Base-by-base conservation (phyloP, 2,329 filamentous ascomycete species). In the Fusarium fujikuroi region DNA sequence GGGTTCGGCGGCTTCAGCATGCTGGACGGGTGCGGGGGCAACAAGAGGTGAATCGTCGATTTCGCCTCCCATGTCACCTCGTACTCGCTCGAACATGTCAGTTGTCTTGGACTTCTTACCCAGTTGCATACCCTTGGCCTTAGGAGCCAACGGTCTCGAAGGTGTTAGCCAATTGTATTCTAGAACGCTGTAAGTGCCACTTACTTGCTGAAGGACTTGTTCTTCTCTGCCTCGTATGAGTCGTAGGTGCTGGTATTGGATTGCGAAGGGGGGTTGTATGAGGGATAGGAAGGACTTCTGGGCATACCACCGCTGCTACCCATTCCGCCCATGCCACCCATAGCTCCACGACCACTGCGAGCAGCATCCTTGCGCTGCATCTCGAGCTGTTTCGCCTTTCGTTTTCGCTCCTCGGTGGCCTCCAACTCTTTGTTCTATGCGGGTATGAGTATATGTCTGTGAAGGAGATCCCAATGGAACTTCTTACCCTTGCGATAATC, bases 81-180 rank as follows among this genome's bases (percentile, higher is more conserved):
- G 92, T 39, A 99, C 95, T 79, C 95, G 93, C 84, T 98, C 95
- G 81, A 97, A 98, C 88, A 98, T 97, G 82, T 97, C 95, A 36
- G 93, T 97, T 28, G 94, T 95, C 87, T 98, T 98, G 69, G 94
- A 97, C 86, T 99, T 99, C 87, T 98, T 98, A 84, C 96, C 96
- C 64, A 99, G 87, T 83, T 98, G 95, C 97, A 99, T 99, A 76
- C 96, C 96, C 87, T 99, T 99, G 78, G 94, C 95, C 84, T 97
- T 94, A 67, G 92, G 89, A 57, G 93, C 90, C 79, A 90, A 81
- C 57, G 88, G 85, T 79, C 87, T 90, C 73, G 39, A 44, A n/a
- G 19, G 28, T 54, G 58, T 73, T 44, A 76, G 72, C 59, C 61
- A 49, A 57, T 42, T 25, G 30, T 12, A 36, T 36, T 43, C 7